phyloP scores from a whole-genome alignment of 2,329 filamentous ascomycete genomes.

The Curvularia sp. region DNA sequence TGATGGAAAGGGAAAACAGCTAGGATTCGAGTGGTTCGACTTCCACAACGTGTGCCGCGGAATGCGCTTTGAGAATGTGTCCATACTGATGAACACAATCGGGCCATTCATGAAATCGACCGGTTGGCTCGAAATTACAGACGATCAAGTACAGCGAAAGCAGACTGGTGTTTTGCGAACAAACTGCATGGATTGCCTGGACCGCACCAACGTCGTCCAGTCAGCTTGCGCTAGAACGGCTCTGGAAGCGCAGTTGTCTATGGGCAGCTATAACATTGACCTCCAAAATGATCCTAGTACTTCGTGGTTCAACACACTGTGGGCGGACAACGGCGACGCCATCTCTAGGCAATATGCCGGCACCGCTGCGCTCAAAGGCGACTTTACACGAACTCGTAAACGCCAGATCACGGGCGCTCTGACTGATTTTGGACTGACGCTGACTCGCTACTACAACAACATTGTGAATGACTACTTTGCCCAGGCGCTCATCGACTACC shows the following conservation, averaged over 20 bases:
- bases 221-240: conserved; percentile 86
- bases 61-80: conserved; percentile 98
- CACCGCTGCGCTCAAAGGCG: conserved; percentile 93
- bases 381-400: conserved; percentile 91
- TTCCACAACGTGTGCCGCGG: conserved; percentile 92
- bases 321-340: conserved; percentile 97
- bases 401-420: conserved; percentile 89
- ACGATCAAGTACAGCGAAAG: conserved; percentile 50
- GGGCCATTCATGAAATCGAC: conserved; percentile 70
- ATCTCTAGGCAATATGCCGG: conserved; percentile 96
- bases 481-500: conserved; percentile 92
- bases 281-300: conserved; percentile 79
- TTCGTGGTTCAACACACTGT: conserved; percentile 93
- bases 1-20: conserved; percentile 55
- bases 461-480: conserved; percentile 98
- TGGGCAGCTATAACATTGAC: conserved; percentile 77
- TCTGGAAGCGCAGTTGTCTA: conserved; percentile 78
- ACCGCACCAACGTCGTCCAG: conserved; percentile 94
- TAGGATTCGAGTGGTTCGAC: conserved; percentile 94
- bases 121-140: conserved; percentile 70
- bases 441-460: conserved; percentile 81
- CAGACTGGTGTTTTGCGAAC: conserved; percentile 86
- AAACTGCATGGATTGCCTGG: conserved; percentile 98
- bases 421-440: conserved; percentile 86
- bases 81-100: conserved; percentile 74